Conservation (phyloP, 164 flowering plant genomes). For the grape (Vitis vinifera) region DNA sequence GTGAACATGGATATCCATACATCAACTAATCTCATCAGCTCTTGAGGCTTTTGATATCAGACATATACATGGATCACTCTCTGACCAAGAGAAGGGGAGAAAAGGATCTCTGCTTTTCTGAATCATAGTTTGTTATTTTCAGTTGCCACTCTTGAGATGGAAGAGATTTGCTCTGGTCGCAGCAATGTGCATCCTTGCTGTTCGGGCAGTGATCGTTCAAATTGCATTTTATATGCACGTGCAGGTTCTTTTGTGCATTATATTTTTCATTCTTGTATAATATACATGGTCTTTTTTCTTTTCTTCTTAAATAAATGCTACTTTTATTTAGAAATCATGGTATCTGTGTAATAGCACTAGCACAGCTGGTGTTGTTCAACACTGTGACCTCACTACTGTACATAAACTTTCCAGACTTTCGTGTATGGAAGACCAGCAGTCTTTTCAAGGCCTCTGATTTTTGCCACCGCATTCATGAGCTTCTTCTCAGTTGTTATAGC, state of each 20-base stretch:
- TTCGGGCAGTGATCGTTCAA: conserved; percentile 91
- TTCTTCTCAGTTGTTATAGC: conserved; percentile 98
- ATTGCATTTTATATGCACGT: conserved; percentile 87
- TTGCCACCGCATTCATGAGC: conserved; percentile 97
- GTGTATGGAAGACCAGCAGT: conserved; percentile 66
- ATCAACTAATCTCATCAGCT: no score
- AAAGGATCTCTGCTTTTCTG: not conserved
- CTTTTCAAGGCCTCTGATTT: conserved; percentile 76
- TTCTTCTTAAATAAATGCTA: not conserved
- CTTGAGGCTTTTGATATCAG: no score
- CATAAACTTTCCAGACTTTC: conserved; percentile 51
- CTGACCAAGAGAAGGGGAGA: no score
- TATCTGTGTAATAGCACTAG: no score
- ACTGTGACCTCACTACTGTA: not conserved
- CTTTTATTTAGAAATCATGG: not conserved
- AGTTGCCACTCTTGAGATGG: conserved; percentile 94
- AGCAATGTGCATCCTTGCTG: conserved; percentile 90
- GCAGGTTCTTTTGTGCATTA: conserved; percentile 47
- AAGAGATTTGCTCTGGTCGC: conserved; percentile 85
- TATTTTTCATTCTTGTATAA: not conserved
- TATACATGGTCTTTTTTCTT: not conserved
- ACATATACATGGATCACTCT: no score
- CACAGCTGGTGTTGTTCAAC: no score
- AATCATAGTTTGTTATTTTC: conserved; percentile 15
- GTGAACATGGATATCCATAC: no score